Conservation (phyloP, 108 stramenopile genomes). For the Conticribra guillardii region DNA sequence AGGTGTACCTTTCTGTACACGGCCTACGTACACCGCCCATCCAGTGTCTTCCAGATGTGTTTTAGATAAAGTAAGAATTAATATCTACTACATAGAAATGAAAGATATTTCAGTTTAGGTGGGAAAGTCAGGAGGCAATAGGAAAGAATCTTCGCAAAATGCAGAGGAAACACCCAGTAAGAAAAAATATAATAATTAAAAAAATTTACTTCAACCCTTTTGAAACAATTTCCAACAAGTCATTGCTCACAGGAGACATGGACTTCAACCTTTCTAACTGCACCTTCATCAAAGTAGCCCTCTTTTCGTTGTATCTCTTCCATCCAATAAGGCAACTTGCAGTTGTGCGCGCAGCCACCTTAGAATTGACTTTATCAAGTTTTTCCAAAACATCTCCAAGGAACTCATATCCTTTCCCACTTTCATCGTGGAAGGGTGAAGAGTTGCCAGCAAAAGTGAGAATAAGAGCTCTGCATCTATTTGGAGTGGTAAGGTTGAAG, state of each 20-base stretch:
- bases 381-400: conserved; percentile 75
- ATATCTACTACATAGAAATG: too few relatives aligned
- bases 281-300: conserved; percentile 81
- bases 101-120: too few relatives aligned
- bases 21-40: too few relatives aligned
- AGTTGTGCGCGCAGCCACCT: conserved; percentile 84
- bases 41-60: too few relatives aligned
- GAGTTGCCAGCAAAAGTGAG: conserved; percentile 66
- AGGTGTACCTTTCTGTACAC: too few relatives aligned
- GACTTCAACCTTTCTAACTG: conserved; percentile 66
- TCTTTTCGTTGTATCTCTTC: conserved; percentile 77
- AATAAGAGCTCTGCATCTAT: conserved; percentile 71
- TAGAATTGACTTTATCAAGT: conserved; percentile 91
- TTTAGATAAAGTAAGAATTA: too few relatives aligned
- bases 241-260: conserved; percentile 72
- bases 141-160: too few relatives aligned
- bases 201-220: conserved; percentile 66
- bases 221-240: conserved; percentile 84
- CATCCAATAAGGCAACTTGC: conserved; percentile 78
- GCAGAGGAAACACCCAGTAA: too few relatives aligned
- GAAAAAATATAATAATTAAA: too few relatives aligned
- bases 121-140: too few relatives aligned
- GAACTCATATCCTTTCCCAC: conserved; percentile 81
- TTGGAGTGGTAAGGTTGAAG: conserved; percentile 80
- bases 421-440: conserved; percentile 69